Conservation (phyloP, 169 alveolate genomes). For the Plasmodium relictum region DNA sequence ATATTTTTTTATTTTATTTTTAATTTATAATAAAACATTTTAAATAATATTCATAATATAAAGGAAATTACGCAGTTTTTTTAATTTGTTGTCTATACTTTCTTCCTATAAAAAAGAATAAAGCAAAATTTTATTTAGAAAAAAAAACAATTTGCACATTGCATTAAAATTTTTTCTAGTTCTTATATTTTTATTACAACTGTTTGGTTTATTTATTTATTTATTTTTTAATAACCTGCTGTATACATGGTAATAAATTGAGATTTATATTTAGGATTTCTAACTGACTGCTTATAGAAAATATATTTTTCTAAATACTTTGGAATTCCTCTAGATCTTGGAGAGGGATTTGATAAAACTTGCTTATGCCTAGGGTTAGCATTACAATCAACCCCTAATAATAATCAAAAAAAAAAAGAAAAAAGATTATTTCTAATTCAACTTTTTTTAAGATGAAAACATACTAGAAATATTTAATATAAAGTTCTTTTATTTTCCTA, state of each 20-base stretch:
- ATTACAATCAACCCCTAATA: conserved; percentile 90
- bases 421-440: not conserved
- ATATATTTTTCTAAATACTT: conserved; percentile 88
- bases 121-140: not conserved
- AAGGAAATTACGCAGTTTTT: conserved; percentile 57
- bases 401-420: not conserved
- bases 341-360: conserved; percentile 88
- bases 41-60: too few species aligned
- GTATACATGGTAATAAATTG: conserved; percentile 75
- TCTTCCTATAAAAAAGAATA: conserved; percentile 31
- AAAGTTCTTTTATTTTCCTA: too few species aligned
- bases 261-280: conserved; percentile 85
- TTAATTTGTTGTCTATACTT: conserved; percentile 75
- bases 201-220: not conserved
- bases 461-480: not conserved
- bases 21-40: too few species aligned
- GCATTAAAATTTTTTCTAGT: not conserved
- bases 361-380: conserved; percentile 92
- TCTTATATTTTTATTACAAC: not conserved
- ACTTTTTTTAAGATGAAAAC: not conserved
- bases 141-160: not conserved
- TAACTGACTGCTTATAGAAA: conserved; percentile 87
- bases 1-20: too few species aligned
- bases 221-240: conserved; percentile 43
- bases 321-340: conserved; percentile 91